Percentiles rank a stretch among this genome's conserved stretches.
phyloP scores from a whole-genome alignment of 176 grass and related monocot genomes.

The Echinochloa phyllopogon region DNA sequence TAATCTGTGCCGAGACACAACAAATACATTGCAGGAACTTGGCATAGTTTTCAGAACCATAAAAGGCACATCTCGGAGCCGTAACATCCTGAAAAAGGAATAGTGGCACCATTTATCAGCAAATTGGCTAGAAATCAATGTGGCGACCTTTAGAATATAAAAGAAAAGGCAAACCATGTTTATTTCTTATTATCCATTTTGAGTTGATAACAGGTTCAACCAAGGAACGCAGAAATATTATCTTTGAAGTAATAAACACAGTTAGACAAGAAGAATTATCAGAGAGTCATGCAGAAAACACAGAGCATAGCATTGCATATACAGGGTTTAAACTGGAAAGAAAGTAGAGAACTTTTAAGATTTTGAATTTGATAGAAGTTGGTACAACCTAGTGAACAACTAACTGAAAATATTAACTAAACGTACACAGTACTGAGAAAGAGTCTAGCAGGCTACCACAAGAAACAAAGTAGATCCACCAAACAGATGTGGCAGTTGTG shows the following conservation, averaged over 20 bases:
- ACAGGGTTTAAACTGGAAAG: not conserved
- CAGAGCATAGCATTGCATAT: constrained; percentile 1
- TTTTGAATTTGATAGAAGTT: constrained; percentile 21
- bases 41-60: constrained; percentile 60
- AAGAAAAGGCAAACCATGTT: not conserved
- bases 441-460: not conserved
- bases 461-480: constrained; percentile 19
- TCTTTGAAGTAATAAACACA: not conserved
- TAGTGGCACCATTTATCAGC: constrained; percentile 30
- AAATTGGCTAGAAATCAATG: not conserved
- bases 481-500: not conserved
- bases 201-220: constrained; percentile 18
- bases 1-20: constrained; percentile 64
- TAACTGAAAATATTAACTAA: not conserved
- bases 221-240: not conserved
- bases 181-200: not conserved
- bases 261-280: not conserved
- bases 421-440: constrained; percentile 4
- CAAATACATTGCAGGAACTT: constrained; percentile 74
- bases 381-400: constrained; percentile 4
- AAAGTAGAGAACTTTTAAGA: not conserved
- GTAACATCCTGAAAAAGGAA: constrained; percentile 70
- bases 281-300: not conserved
- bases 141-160: not conserved
- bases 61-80: constrained; percentile 56